Conservation (phyloP, 2,329 filamentous ascomycete species). For the Pseudocercospora macadamiae region DNA sequence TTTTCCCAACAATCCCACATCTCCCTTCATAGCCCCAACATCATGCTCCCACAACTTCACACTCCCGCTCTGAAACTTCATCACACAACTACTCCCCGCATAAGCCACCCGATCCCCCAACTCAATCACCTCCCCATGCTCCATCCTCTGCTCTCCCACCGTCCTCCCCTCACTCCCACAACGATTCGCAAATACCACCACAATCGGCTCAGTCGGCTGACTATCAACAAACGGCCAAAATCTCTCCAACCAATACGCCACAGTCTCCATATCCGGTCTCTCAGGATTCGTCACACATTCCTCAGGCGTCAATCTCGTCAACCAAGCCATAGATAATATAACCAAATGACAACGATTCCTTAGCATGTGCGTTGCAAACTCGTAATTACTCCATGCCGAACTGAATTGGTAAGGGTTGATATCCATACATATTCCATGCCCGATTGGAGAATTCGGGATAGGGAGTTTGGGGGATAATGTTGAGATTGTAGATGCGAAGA, state of each 20-base stretch:
- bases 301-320: slow-evolving; percentile 60
- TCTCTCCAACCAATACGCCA: slow-evolving; percentile 75
- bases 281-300: slow-evolving; percentile 50
- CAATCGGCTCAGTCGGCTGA: slow-evolving; percentile 57
- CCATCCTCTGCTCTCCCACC: slow-evolving; percentile 29
- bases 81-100: slow-evolving; percentile 72
- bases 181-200: slow-evolving; percentile 73
- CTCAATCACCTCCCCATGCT: slow-evolving; percentile 36
- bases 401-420: slow-evolving; percentile 67
- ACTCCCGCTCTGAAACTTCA: slow-evolving; percentile 67
- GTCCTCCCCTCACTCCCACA: slow-evolving; percentile 60
- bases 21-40: slow-evolving; percentile 50
- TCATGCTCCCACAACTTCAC: slow-evolving; percentile 59
- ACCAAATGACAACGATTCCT: slow-evolving; percentile 62
- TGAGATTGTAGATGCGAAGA: slow-evolving; percentile 40
- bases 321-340: slow-evolving; percentile 77
- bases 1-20: slow-evolving; percentile 62
- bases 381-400: slow-evolving; percentile 61
- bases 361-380: slow-evolving; percentile 62
- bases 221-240: slow-evolving; percentile 61
- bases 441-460: slow-evolving; percentile 40
- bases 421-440: slow-evolving; percentile 58
- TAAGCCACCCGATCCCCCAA: slow-evolving; percentile 58
- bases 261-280: slow-evolving; percentile 70
- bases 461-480: slow-evolving; percentile 34